Percentiles rank a stretch among this genome's conserved stretches.
Conservation (phyloP, 306 rosid species). For the Hippophae tibetana region DNA sequence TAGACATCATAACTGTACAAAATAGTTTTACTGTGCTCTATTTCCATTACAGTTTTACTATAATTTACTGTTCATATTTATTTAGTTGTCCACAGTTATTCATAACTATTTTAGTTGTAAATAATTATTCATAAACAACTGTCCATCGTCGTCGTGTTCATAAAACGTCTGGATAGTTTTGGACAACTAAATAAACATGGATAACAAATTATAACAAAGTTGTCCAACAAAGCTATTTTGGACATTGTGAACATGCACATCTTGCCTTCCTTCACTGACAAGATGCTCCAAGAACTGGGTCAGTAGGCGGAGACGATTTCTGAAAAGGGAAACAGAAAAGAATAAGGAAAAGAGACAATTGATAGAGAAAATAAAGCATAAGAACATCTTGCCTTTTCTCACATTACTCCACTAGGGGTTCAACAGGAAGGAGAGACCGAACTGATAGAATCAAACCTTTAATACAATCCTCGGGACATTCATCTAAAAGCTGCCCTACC, state of each 20-base stretch:
- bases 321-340: slow-evolving; percentile 26
- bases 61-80: no score
- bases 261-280: slow-evolving; percentile 99
- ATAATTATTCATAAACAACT: no score
- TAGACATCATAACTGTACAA: no score
- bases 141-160: no score
- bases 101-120: no score
- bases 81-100: no score
- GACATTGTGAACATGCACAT: slow-evolving; percentile 81
- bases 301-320: slow-evolving; percentile 90
- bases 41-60: no score
- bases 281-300: slow-evolving; percentile 97
- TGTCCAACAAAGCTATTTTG: no score
- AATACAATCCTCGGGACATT: slow-evolving; percentile 97
- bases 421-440: slow-evolving; percentile 88
- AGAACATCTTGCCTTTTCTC: slow-evolving; percentile 65
- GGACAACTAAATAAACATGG: no score
- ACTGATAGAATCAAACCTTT: slow-evolving; percentile 32
- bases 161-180: no score
- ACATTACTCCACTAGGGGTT: slow-evolving; percentile 88
- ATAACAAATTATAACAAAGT: no score
- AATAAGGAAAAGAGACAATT: slow-evolving; percentile 19
- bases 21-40: no score
- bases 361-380: background rate
- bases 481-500: slow-evolving; percentile 97